Conservation (phyloP, 371 early-diverging fungal species). For the Syncephalastrum monosporum region DNA sequence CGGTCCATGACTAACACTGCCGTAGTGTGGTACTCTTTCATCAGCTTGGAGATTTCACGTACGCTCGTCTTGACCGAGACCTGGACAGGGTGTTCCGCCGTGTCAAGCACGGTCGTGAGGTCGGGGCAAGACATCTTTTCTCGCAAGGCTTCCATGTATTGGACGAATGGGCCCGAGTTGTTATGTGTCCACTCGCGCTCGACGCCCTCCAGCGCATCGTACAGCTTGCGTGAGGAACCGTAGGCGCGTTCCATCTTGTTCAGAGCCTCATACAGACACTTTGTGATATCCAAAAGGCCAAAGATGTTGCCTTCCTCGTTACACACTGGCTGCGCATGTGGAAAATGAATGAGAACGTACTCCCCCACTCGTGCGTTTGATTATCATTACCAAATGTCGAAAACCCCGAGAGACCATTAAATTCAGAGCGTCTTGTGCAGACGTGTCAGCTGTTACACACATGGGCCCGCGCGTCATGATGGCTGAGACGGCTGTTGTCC, state of each 20-base stretch:
- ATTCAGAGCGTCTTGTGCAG: conserved; percentile 90
- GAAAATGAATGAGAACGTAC: neutral
- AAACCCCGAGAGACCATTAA: conserved; percentile 94
- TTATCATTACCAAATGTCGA: conserved; percentile 79
- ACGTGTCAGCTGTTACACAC: conserved; percentile 80
- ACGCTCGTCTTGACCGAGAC: conserved; percentile 81
- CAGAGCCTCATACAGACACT: conserved; percentile 91
- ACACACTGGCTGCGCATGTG: conserved; percentile 75
- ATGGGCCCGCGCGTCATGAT: conserved; percentile 93
- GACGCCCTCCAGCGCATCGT: conserved; percentile 91
- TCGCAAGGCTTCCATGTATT: conserved; percentile 55
- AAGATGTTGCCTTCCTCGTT: conserved; percentile 91
- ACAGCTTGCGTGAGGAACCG: conserved; percentile 82
- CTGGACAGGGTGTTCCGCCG: conserved; percentile 50
- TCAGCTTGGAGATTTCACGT: conserved; percentile 80
- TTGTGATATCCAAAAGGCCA: conserved; percentile 93
- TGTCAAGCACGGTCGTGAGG: conserved; percentile 71
- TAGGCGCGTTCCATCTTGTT: conserved; percentile 95
- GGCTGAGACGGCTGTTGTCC: conserved; percentile 36
- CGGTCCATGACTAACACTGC: conserved; percentile 84
- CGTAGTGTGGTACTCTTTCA: conserved; percentile 82
- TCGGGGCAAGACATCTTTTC: conserved; percentile 84
- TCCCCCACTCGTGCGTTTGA: neutral
- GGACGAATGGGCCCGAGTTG: conserved; percentile 35
- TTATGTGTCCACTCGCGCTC: conserved; percentile 78